Conservation (phyloP, 2,329 filamentous ascomycete species). For the Hansfordia pulvinata region DNA sequence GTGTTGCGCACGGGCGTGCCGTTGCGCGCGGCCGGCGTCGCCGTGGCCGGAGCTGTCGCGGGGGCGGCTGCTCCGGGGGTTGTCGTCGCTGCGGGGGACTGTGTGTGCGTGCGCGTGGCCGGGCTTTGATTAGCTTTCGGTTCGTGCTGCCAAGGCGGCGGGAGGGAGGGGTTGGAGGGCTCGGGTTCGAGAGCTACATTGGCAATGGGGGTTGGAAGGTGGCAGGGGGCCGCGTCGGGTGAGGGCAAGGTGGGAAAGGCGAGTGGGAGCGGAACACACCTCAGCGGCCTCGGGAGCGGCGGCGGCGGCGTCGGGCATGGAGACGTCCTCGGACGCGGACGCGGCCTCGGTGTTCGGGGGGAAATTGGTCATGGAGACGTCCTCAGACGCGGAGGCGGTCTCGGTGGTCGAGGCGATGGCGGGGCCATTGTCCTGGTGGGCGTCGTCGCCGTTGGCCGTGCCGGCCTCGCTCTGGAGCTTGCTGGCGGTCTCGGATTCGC, state of each 20-base stretch:
- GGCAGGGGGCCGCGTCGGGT: no score
- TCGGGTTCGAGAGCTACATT: no score
- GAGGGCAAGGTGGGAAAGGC: background rate
- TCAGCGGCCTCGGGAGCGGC: background rate
- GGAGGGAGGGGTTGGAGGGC: no score
- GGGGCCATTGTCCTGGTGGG: background rate
- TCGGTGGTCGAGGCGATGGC: background rate
- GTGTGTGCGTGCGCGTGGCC: no score
- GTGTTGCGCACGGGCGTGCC: constrained; percentile 30
- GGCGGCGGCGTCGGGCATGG: constrained; percentile 1
- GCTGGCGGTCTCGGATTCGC: constrained; percentile 12
- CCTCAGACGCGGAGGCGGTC: constrained; percentile 3
- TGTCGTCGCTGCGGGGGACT: constrained; percentile 4
- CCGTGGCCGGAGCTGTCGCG: constrained; percentile 17
- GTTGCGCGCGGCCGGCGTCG: constrained; percentile 27
- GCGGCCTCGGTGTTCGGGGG: constrained; percentile 1
- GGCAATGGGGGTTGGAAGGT: no score
- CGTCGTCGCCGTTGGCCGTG: background rate
- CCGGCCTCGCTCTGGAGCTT: constrained; percentile 5
- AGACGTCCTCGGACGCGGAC: constrained; percentile 4
- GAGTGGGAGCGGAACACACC: background rate
- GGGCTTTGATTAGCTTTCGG: no score
- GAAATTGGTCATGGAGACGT: constrained; percentile 3
- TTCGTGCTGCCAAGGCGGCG: no score
- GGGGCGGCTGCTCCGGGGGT: constrained; percentile 11